phyloP scores from a whole-genome alignment of 2,329 filamentous ascomycete genomes.

The Ophiostoma himal-ulmi region DNA sequence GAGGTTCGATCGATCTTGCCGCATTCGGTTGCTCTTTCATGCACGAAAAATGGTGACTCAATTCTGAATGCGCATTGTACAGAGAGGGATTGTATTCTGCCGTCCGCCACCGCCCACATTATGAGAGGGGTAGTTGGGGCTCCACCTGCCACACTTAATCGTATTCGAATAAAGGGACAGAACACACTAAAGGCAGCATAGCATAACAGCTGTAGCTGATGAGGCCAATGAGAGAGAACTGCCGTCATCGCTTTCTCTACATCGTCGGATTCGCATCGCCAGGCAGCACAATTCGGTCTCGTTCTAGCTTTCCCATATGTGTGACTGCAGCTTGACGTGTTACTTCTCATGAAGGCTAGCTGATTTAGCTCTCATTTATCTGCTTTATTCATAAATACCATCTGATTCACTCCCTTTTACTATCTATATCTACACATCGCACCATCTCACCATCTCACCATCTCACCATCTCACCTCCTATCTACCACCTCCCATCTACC shows the following conservation, averaged over 20 bases:
- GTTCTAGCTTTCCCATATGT: not conserved
- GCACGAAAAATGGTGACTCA: slow-evolving; percentile 16
- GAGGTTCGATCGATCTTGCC: slow-evolving; percentile 8
- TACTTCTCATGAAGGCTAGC: not conserved
- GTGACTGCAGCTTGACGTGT: not conserved
- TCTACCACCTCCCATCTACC: not conserved
- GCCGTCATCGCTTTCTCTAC: not conserved
- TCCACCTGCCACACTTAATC: not conserved
- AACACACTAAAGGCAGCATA: not conserved
- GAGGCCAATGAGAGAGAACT: not conserved
- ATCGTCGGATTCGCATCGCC: slow-evolving; percentile 5
- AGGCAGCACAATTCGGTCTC: slow-evolving; percentile 5
- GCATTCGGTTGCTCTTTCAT: slow-evolving; percentile 10
- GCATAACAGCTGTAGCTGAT: not conserved
- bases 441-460: not conserved
- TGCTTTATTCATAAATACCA: not conserved
- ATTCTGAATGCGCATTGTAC: not conserved
- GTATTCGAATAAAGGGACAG: not conserved
- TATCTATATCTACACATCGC: not conserved
- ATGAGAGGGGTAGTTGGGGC: slow-evolving; percentile 17
- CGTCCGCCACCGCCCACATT: slow-evolving; percentile 22
- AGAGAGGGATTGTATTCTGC: slow-evolving; percentile 18
- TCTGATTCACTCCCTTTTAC: not conserved
- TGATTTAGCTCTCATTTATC: not conserved
- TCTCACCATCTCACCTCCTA: not conserved